Evolutionary conservation across 1,284 basidiomycete species (phyloP).

Genomic region (Phlebopus sp.): DNA sequence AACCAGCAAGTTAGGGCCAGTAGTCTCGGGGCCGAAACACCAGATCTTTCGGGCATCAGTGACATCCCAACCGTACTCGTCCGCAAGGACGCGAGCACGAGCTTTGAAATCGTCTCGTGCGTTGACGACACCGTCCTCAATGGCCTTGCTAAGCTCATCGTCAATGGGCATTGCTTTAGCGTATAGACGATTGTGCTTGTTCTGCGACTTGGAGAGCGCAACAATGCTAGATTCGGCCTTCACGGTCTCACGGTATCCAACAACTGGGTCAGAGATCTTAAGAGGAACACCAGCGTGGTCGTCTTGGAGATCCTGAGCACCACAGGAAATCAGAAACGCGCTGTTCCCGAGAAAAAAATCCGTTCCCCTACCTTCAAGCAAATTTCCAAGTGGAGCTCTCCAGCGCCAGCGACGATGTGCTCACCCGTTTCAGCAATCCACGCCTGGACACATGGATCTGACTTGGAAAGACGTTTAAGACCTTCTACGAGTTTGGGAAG

Average conservation of each 20-base stretch:
- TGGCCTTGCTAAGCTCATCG: constrained; percentile 92
- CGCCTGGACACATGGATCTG: constrained; percentile 98
- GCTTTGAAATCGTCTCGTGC: constrained; percentile 97
- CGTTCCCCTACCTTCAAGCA: constrained; percentile 90
- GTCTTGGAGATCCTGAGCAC: constrained; percentile 86
- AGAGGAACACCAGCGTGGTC: constrained; percentile 99
- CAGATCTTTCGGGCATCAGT: constrained; percentile 99
- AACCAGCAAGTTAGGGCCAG: constrained; percentile 95
- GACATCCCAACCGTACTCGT: constrained; percentile 98
- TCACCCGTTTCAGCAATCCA: constrained; percentile 94
- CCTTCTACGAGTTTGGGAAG: constrained; percentile 99
- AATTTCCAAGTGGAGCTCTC: constrained; percentile 99
- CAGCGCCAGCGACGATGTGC: constrained; percentile 99
- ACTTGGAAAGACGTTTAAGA: constrained; percentile 99
- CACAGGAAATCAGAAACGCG: neutral
- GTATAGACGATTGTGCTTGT: constrained; percentile 99
- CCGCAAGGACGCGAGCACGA: constrained; percentile 94
- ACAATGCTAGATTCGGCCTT: constrained; percentile 94
- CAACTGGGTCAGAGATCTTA: constrained; percentile 98
- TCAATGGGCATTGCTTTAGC: constrained; percentile 91
- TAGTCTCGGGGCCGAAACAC: constrained; percentile 99
- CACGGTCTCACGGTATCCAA: constrained; percentile 98
- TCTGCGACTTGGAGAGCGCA: constrained; percentile 98
- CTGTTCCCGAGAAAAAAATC: neutral
- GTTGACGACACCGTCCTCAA: constrained; percentile 85